Evolutionary conservation across 2,329 filamentous ascomycete species (phyloP).

Genomic region (Pseudogymnoascus sp.): DNA sequence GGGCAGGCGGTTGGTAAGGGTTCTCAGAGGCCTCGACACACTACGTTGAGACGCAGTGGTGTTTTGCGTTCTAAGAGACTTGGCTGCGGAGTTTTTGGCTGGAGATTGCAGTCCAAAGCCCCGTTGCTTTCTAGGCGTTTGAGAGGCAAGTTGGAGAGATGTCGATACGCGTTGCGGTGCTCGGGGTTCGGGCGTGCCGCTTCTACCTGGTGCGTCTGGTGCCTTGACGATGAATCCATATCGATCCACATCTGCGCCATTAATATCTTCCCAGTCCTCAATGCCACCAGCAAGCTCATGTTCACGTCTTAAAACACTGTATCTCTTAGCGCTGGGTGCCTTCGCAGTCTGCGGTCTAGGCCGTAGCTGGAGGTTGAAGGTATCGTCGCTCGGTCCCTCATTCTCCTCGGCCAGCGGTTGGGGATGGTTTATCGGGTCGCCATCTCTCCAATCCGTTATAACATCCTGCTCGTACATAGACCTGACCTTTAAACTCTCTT

Average conservation of each 20-base stretch:
- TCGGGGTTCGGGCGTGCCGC: conserved; percentile 29
- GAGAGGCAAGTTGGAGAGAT: conserved; percentile 25
- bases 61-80: conserved; percentile 50
- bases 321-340: conserved; percentile 25
- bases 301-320: conserved; percentile 23
- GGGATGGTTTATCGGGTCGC: not conserved
- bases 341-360: conserved; percentile 21
- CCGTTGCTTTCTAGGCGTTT: conserved; percentile 26
- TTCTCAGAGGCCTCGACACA: conserved; percentile 48
- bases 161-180: conserved; percentile 28
- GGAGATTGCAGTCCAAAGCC: conserved; percentile 35
- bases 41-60: conserved; percentile 32
- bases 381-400: not conserved
- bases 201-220: conserved; percentile 4
- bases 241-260: conserved; percentile 55
- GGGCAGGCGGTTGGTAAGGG: conserved; percentile 52
- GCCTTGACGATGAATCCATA: conserved; percentile 57
- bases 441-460: conserved; percentile 11
- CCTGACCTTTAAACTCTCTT: conserved; percentile 30
- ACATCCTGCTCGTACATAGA: conserved; percentile 29
- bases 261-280: conserved; percentile 61
- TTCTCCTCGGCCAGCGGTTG: not conserved
- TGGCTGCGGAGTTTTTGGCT: conserved; percentile 48
- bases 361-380: conserved; percentile 6
- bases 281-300: conserved; percentile 51